These are phyloP conservation scores for Plasmopara muralis DNA, from an alignment of 352 stramenopile genomes.

Conservation along the genomic window DNA sequence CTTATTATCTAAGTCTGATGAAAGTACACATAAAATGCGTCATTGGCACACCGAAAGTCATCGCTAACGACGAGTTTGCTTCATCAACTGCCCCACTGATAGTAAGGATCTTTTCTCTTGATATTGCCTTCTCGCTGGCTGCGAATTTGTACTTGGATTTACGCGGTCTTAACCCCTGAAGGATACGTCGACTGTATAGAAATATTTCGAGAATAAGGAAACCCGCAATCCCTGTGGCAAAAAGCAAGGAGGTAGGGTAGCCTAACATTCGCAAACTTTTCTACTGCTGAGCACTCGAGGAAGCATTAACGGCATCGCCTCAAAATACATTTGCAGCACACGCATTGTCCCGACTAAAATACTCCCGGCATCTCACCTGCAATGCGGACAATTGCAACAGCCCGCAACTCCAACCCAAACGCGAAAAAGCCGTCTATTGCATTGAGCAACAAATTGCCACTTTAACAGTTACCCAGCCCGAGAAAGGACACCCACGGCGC, in stretches of 20 bases:
- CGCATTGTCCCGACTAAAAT: slow-evolving; percentile 23
- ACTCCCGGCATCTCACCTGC: slow-evolving; percentile 22
- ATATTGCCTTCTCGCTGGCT: too few species aligned
- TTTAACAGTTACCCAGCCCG: slow-evolving; percentile 5
- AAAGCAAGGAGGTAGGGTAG: slow-evolving; percentile 1
- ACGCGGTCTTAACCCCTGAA: too few species aligned
- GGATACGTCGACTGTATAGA: too few species aligned
- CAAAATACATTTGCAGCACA: slow-evolving; percentile 26
- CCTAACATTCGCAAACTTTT: slow-evolving; percentile 18
- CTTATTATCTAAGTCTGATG: too few species aligned
- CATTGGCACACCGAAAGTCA: too few species aligned
- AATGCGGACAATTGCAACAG: slow-evolving; percentile 6
- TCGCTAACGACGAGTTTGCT: too few species aligned
- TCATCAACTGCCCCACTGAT: too few species aligned
- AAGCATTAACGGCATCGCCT: slow-evolving; percentile 25
- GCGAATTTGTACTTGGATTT: too few species aligned
- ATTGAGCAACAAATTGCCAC: slow-evolving; percentile 11
- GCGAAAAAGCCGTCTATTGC: slow-evolving; percentile 21
- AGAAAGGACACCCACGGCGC: slow-evolving; percentile 17
- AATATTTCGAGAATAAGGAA: too few species aligned
- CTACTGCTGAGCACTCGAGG: slow-evolving; percentile 5
- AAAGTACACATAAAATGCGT: too few species aligned
- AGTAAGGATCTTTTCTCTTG: too few species aligned
- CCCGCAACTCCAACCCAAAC: slow-evolving; percentile 19
- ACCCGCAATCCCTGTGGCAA: too few species aligned